phyloP scores from a whole-genome alignment of 192 early-diverging fungal genomes.

The Obelidium mucronatum region DNA sequence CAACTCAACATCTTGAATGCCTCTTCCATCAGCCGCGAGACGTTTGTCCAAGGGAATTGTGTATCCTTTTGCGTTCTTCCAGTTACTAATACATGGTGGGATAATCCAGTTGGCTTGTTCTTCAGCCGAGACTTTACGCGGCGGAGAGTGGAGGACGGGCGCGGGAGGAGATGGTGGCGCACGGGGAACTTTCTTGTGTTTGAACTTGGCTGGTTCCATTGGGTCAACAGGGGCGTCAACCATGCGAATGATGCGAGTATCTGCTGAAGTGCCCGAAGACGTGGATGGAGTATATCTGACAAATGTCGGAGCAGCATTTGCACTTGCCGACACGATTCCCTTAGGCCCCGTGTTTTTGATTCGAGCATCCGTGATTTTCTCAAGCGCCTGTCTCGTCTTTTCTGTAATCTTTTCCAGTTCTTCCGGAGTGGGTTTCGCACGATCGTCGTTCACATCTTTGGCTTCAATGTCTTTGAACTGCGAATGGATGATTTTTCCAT shows the following conservation, averaged over 20 bases:
- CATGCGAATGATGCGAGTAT: conserved; percentile 93
- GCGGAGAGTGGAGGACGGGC: conserved; percentile 98
- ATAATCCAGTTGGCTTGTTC: conserved; percentile 98
- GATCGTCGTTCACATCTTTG: conserved; percentile 63
- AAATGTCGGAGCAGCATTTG: conserved; percentile 74
- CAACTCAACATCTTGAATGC: conserved; percentile 79
- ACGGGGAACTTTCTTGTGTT: conserved; percentile 89
- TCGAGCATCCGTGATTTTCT: conserved; percentile 79
- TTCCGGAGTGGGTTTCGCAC: conserved; percentile 81
- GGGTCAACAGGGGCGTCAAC: conserved; percentile 96
- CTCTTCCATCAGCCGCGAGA: conserved; percentile 95
- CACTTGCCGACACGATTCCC: conserved; percentile 15
- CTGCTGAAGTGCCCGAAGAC: conserved; percentile 67
- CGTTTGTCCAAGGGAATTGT: conserved; percentile 99
- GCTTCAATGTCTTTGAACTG: conserved; percentile 80
- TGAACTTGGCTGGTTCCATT: conserved; percentile 93
- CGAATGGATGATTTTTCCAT: conserved; percentile 74
- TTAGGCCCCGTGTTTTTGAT: conserved; percentile 72
- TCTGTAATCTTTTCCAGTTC: conserved; percentile 82
- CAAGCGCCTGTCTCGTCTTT: conserved; percentile 86
- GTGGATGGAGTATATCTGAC: conserved; percentile 92
- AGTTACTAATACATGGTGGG: conserved; percentile 98
- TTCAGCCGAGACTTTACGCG: conserved; percentile 93
- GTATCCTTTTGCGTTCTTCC: conserved; percentile 99
- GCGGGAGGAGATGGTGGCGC: conserved; percentile 89